A percentile compares a stretch with the other conserved stretches of the same genome.
These are phyloP conservation scores for Mrakia gelida DNA, from an alignment of 768 basidiomycete species.

Conservation along the genomic window DNA sequence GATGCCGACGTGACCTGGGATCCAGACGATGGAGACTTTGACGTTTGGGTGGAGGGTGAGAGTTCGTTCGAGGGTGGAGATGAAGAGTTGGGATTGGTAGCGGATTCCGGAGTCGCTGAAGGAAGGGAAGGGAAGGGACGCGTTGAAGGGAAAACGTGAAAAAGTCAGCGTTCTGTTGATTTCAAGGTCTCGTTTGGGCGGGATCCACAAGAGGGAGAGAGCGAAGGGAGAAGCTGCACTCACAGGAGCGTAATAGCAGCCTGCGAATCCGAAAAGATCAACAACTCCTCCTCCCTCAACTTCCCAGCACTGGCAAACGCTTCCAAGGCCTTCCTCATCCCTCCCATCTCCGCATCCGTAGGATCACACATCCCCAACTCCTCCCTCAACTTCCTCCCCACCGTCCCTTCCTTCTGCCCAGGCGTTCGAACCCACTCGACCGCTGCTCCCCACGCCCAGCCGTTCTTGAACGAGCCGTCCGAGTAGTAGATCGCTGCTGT, in stretches of 20 bases:
- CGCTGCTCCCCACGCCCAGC: slow-evolving; percentile 41
- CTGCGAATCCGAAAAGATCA: slow-evolving; percentile 43
- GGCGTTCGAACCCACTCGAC: slow-evolving; percentile 41
- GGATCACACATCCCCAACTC: slow-evolving; percentile 38
- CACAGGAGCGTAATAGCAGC: slow-evolving; percentile 39
- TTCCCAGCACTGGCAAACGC: slow-evolving; percentile 36
- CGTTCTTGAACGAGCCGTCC: slow-evolving; percentile 31
- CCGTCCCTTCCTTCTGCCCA: slow-evolving; percentile 13
- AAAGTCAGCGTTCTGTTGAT: not conserved
- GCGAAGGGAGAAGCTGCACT: too few species aligned
- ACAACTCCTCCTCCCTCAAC: slow-evolving; percentile 35
- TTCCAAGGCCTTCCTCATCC: slow-evolving; percentile 42
- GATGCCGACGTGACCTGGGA: slow-evolving; percentile 39
- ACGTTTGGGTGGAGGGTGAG: slow-evolving; percentile 39
- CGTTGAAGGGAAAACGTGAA: too few species aligned
- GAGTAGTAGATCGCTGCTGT: slow-evolving; percentile 29
- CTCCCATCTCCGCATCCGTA: slow-evolving; percentile 42
- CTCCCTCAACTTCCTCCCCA: slow-evolving; percentile 41
- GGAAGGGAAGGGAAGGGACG: not conserved
- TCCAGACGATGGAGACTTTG: slow-evolving; percentile 43
- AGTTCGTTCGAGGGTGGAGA: slow-evolving; percentile 40
- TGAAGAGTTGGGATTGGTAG: slow-evolving; percentile 38
- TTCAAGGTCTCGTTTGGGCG: too few species aligned
- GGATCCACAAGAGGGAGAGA: too few species aligned
- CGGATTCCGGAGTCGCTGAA: slow-evolving; percentile 41